These are phyloP conservation scores for Paxillus ammoniavirescens DNA, from an alignment of 768 basidiomycete species.

Conservation along the genomic window DNA sequence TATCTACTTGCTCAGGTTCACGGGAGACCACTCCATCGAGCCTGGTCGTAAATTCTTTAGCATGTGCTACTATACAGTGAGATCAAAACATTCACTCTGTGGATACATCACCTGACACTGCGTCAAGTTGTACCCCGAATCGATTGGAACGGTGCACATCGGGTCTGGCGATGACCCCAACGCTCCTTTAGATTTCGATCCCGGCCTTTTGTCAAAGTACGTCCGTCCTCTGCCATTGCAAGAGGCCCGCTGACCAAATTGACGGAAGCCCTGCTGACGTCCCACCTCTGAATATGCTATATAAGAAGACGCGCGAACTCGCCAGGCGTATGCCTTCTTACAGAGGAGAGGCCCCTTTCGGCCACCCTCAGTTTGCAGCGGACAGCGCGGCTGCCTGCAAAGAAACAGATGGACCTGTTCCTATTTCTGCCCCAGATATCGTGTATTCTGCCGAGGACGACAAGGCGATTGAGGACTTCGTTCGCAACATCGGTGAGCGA, in stretches of 20 bases:
- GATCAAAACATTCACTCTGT: background rate
- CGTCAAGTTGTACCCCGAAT: slow-evolving; percentile 42
- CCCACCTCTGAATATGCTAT: slow-evolving; percentile 45
- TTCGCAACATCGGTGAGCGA: slow-evolving; percentile 15
- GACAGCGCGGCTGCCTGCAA: slow-evolving; percentile 28
- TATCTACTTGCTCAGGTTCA: slow-evolving; percentile 19
- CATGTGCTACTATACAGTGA: slow-evolving; percentile 33
- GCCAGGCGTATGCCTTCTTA: slow-evolving; percentile 48
- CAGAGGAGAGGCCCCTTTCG: slow-evolving; percentile 16
- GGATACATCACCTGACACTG: background rate
- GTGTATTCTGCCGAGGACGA: slow-evolving; percentile 35
- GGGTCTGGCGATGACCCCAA: slow-evolving; percentile 39
- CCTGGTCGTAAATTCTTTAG: slow-evolving; percentile 28
- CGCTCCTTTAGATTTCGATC: slow-evolving; percentile 43
- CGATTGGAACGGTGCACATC: slow-evolving; percentile 49
- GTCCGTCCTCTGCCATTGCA: slow-evolving; percentile 6
- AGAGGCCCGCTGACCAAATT: background rate
- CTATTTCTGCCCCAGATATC: slow-evolving; percentile 30
- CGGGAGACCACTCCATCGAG: slow-evolving; percentile 12
- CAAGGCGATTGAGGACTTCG: slow-evolving; percentile 28
- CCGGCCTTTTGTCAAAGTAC: slow-evolving; percentile 44
- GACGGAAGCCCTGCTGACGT: slow-evolving; percentile 35
- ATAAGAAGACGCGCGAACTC: slow-evolving; percentile 56
- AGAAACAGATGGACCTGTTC: slow-evolving; percentile 17
- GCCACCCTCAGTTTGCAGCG: slow-evolving; percentile 29